A percentile compares a stretch with the other conserved stretches of the same genome.
phyloP scores from a whole-genome alignment of 108 stramenopile species.

The Cyclotella atomus region DNA sequence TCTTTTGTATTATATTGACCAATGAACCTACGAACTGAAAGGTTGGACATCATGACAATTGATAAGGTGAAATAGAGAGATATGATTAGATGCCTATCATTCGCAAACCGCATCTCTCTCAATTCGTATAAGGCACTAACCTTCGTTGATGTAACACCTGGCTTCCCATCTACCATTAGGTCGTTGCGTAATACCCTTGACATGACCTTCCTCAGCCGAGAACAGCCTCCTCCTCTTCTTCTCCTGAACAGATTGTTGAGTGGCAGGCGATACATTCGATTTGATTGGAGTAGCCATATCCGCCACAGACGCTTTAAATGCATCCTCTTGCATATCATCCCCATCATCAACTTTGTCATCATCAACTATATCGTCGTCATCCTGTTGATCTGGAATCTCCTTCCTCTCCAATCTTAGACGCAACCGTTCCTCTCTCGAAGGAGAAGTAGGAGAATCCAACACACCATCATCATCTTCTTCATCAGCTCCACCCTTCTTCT shows the following conservation, averaged over 20 bases:
- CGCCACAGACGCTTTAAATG: not conserved
- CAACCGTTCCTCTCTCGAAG: no score
- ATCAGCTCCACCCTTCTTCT: not conserved
- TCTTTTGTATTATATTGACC: not conserved
- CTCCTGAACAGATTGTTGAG: not conserved
- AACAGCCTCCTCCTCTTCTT: not conserved
- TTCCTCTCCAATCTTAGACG: not conserved
- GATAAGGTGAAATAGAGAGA: no score
- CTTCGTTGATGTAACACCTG: not conserved
- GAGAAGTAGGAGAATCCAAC: not conserved
- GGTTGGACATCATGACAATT: no score
- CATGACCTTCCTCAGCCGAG: not conserved
- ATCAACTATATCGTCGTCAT: not conserved
- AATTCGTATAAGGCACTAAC: no score
- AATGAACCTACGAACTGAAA: not conserved
- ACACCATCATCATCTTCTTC: not conserved
- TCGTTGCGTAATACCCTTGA: not conserved
- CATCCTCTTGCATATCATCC: not conserved
- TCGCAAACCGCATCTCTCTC: no score
- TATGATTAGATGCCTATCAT: no score
- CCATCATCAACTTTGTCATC: not conserved
- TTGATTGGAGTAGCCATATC: not conserved
- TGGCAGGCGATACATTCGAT: not conserved
- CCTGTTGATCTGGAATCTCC: not conserved
- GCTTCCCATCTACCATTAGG: not conserved